A percentile compares a stretch with the other conserved stretches of the same genome.
phyloP scores from a whole-genome alignment of 169 alveolate genomes.

The Perkinsus olseni region DNA sequence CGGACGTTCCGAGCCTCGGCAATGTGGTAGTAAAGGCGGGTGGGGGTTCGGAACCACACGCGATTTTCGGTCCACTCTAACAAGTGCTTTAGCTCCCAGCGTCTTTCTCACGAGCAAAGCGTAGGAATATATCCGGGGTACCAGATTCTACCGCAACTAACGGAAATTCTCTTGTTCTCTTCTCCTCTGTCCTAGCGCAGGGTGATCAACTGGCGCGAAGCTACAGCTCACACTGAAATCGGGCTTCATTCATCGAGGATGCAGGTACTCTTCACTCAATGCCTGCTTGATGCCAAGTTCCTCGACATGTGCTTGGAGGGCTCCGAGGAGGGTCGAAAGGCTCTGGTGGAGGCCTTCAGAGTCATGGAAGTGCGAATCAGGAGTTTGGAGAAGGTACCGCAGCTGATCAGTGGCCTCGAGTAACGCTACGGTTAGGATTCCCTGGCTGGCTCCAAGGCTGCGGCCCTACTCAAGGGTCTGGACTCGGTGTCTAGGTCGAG shows the following conservation, averaged over 20 bases:
- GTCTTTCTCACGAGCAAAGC: not conserved
- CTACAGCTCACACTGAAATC: too few relatives aligned
- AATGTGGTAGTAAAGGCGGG: not conserved
- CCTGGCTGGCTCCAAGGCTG: not conserved
- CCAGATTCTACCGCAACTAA: too few relatives aligned
- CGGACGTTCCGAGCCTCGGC: not conserved
- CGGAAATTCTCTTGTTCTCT: too few relatives aligned
- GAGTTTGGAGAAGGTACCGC: not conserved
- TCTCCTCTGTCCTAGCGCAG: too few relatives aligned
- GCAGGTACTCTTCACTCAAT: not conserved
- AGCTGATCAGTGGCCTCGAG: not conserved
- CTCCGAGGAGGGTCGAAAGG: not conserved
- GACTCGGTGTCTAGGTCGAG: not conserved
- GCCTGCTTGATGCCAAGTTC: not conserved
- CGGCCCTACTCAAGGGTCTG: not conserved
- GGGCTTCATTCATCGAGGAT: too few relatives aligned
- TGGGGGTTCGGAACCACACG: not conserved
- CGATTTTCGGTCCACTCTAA: too few relatives aligned
- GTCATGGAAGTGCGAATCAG: not conserved
- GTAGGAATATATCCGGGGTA: not conserved
- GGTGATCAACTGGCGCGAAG: too few relatives aligned
- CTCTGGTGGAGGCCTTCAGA: not conserved
- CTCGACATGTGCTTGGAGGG: not conserved
- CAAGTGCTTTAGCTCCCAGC: not conserved
- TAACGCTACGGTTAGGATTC: not conserved